Evolutionary conservation across 2,329 filamentous ascomycete genomes (phyloP).

Genomic region (Fusarium udum): DNA sequence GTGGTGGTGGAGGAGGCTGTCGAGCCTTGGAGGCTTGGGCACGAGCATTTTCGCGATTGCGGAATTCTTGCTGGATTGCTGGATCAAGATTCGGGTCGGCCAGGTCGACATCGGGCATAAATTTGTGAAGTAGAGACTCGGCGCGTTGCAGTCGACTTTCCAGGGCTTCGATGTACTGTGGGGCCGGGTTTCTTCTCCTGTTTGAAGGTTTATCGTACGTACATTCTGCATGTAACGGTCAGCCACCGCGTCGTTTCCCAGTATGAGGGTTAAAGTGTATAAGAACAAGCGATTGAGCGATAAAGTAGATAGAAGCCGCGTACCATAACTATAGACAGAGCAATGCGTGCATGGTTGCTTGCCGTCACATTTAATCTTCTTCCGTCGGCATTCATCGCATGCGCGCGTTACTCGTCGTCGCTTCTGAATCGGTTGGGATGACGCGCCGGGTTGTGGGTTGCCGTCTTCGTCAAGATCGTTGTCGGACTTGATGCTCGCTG

Average conservation of each 20-base stretch:
- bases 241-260: constrained; percentile 18
- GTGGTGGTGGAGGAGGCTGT: constrained; percentile 46
- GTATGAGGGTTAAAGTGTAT: not conserved
- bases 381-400: constrained; percentile 83
- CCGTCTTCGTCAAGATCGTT: constrained; percentile 54
- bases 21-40: constrained; percentile 52
- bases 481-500: constrained; percentile 56
- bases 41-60: constrained; percentile 63
- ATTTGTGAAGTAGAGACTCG: constrained; percentile 79
- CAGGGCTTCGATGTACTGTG: constrained; percentile 91
- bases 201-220: constrained; percentile 97
- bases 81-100: constrained; percentile 86
- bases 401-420: constrained; percentile 80
- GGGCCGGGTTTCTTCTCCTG: constrained; percentile 86
- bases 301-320: constrained; percentile 17
- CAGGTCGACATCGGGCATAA: constrained; percentile 85
- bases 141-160: constrained; percentile 85
- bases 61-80: constrained; percentile 75
- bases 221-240: constrained; percentile 69
- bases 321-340: constrained; percentile 98
- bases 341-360: constrained; percentile 94
- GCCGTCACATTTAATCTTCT: constrained; percentile 89
- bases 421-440: constrained; percentile 74
- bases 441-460: constrained; percentile 45
- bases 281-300: constrained; percentile 1